Conservation (phyloP, 2,329 filamentous ascomycete species). For the Xylaria sp. region DNA sequence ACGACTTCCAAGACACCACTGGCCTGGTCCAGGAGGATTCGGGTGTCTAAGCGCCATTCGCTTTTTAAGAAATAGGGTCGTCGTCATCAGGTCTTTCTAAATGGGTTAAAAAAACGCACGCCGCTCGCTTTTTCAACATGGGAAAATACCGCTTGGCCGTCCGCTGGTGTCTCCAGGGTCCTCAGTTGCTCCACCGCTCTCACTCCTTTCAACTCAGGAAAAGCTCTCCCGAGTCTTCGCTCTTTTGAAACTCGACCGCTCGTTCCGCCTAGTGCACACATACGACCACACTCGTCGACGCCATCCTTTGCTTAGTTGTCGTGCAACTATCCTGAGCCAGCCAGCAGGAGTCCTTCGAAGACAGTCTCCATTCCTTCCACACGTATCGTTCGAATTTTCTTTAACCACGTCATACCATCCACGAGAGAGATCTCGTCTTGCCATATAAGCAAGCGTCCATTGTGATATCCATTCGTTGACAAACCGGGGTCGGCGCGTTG, state of each 20-base stretch:
- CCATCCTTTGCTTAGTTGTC: background rate
- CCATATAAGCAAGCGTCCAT: conserved; percentile 3
- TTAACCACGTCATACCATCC: conserved; percentile 12
- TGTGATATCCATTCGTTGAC: conserved; percentile 20
- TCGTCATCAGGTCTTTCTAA: background rate
- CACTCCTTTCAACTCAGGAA: background rate
- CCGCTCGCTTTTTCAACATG: background rate
- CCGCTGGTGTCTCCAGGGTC: conserved; percentile 8
- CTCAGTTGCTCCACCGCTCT: conserved; percentile 10
- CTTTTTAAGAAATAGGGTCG: background rate
- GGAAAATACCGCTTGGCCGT: background rate
- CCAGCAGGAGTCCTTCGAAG: background rate
- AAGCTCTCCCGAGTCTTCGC: background rate
- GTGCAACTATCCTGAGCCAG: conserved; percentile 6
- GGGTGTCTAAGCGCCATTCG: conserved; percentile 46
- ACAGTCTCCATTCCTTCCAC: conserved; percentile 23
- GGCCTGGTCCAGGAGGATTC: conserved; percentile 50
- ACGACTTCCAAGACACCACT: conserved; percentile 43
- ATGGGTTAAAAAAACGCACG: background rate
- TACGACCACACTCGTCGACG: conserved; percentile 6
- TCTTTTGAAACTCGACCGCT: conserved; percentile 17
- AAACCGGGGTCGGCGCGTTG: conserved; percentile 3
- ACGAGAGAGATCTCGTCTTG: conserved; percentile 3
- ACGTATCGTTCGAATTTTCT: conserved; percentile 1
- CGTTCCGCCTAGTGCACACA: conserved; percentile 1